Evolutionary conservation across 129 eudicot genomes (phyloP), one percentile per base, ranked within the genome.

Genomic region (carrot (Daucus carota)): DNA sequence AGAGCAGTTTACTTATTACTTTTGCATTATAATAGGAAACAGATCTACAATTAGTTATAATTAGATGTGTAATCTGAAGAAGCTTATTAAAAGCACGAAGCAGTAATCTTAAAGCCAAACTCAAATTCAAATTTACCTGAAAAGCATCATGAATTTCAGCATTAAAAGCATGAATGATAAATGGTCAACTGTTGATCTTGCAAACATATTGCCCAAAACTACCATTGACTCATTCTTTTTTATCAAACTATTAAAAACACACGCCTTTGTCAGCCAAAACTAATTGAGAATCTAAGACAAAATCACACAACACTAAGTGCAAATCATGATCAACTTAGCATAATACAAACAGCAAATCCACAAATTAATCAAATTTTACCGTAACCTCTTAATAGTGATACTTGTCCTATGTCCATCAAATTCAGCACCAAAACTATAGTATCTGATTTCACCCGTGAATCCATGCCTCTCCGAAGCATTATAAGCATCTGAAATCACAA

Each of bases 1-100:
- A 94, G 92, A 52, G 97, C n/a, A n/a, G n/a, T n/a, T n/a, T n/a
- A n/a, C 90, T 48, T 83, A 84, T 17, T 77, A 70, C 73, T 70
- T 70, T 70, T 40, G 46, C 33, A 40, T n/a, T 40, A 70, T 70
- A 70, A 40, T 70, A 40, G 40, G 18, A 70, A 70, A n/a, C 73
- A 70, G 50, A 75, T 31, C 42, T 47, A 36, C 26, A 52, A 18
- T 16, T 48, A 67, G 62, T 54, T 54, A 54, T 22, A 54, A 54
- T 8, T 54, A 8, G 62, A 54, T n/a, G 0, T 74, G 44, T 10
- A 52, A 52, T 17, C 9, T 10, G 50, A 54, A 50, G 60, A 32
- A 36, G 43, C 29, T 22, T 28, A 22, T 31, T 16, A 33, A 57
- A 74, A 74, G 45, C 26, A 40, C 15, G 46, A 59, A 36, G 24